Evolutionary conservation across 331 rosid genomes (phyloP).

Genomic region (Pyracantha coccinea): DNA sequence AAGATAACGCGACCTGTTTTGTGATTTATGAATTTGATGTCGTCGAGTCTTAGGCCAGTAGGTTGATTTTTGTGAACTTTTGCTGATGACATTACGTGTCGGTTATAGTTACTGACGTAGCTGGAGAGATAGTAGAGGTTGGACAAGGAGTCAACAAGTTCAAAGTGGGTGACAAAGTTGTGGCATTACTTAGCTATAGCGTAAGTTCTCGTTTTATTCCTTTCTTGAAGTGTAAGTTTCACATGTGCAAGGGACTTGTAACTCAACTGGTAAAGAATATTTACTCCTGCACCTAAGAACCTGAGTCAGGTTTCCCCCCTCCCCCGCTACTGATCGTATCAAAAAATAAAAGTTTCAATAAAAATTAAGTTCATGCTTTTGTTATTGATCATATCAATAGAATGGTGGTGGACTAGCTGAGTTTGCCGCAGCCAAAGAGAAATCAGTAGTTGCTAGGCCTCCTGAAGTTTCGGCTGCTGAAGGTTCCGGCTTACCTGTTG

Average conservation of each 20-base stretch:
- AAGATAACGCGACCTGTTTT: background rate
- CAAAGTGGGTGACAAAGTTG: constrained; percentile 42
- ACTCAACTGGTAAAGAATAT: too few relatives aligned
- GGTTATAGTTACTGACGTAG: constrained; percentile 31
- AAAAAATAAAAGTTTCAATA: background rate
- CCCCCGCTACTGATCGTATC: too few relatives aligned
- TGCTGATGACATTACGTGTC: constrained; percentile 10
- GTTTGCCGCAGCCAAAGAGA: constrained; percentile 39
- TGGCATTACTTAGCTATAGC: constrained; percentile 12
- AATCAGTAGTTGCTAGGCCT: constrained; percentile 42
- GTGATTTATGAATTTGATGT: background rate
- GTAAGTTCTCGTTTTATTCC: constrained; percentile 9
- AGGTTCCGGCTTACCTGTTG: constrained; percentile 30
- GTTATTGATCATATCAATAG: constrained; percentile 8
- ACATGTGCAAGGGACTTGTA: too few relatives aligned
- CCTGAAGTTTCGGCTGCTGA: constrained; percentile 56
- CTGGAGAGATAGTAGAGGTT: constrained; percentile 32
- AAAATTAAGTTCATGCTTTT: background rate
- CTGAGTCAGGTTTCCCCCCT: too few relatives aligned
- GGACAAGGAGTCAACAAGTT: constrained; percentile 27
- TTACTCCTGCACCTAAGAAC: too few relatives aligned
- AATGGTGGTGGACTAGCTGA: constrained; percentile 69
- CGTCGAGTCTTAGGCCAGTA: background rate
- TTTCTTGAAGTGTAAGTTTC: too few relatives aligned
- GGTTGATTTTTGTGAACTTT: background rate